Conservation (phyloP, 257 asterid genomes). For the Mitragyna speciosa region DNA sequence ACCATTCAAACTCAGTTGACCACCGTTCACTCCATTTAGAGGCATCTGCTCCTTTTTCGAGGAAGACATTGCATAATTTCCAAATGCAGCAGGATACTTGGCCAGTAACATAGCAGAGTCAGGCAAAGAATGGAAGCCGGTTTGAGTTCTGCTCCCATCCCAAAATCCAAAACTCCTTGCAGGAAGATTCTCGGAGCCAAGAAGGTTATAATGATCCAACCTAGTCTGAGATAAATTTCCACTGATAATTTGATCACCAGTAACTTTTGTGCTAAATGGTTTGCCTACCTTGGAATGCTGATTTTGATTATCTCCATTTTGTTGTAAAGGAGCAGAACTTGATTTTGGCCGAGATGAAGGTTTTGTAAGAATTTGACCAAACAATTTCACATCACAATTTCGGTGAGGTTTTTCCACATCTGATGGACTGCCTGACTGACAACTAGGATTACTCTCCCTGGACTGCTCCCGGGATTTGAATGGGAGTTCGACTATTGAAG, state of each 20-base stretch:
- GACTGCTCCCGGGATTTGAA: constrained; percentile 37
- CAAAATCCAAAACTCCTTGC: constrained; percentile 49
- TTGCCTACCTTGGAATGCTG: constrained; percentile 41
- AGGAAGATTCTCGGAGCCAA: constrained; percentile 46
- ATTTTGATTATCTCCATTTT: constrained; percentile 28
- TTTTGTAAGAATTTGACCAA: constrained; percentile 72
- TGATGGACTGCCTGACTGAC: constrained; percentile 44
- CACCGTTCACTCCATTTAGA: constrained; percentile 32
- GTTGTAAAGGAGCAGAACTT: constrained; percentile 29
- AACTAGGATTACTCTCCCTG: constrained; percentile 32
- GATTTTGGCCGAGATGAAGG: constrained; percentile 55
- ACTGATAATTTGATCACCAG: constrained; percentile 36
- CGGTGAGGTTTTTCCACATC: constrained; percentile 57
- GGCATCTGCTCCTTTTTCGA: constrained; percentile 49
- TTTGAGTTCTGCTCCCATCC: constrained; percentile 54
- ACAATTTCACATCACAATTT: constrained; percentile 82
- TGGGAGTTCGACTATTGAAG: constrained; percentile 33
- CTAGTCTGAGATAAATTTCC: constrained; percentile 45
- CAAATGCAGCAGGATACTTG: constrained; percentile 78
- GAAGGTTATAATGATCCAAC: constrained; percentile 39
- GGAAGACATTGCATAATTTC: constrained; percentile 44
- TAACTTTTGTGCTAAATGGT: constrained; percentile 37
- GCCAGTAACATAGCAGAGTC: constrained; percentile 62
- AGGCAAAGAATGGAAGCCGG: constrained; percentile 53
- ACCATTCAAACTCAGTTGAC: constrained; percentile 44